Percentiles rank a stretch among this genome's conserved stretches.
Conservation (phyloP, 495 filamentous ascomycete genomes). For the Aspergillus kassunensis region DNA sequence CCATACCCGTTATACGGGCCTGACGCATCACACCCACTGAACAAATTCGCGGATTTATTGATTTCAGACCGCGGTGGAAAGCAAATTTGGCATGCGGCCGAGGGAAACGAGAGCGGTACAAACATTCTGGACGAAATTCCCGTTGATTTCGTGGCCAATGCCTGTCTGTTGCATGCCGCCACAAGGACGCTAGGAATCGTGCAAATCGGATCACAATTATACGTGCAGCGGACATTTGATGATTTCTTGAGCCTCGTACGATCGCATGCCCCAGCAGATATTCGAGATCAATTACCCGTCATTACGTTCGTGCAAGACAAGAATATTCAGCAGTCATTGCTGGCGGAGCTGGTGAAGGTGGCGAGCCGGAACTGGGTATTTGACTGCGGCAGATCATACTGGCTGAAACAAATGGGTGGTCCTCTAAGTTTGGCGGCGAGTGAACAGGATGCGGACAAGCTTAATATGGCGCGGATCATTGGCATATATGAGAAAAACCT, state of each 20-base stretch:
- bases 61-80: conserved; percentile 25
- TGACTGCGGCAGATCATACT: conserved; percentile 36
- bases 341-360: conserved; percentile 34
- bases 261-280: conserved; percentile 19
- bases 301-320: conserved; percentile 30
- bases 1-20: conserved; percentile 37
- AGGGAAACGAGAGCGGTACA: conserved; percentile 27
- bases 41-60: conserved; percentile 31
- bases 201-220: conserved; percentile 31
- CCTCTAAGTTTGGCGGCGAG: conserved; percentile 28
- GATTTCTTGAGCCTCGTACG: conserved; percentile 21
- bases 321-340: conserved; percentile 25
- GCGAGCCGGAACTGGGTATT: conserved; percentile 36
- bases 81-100: conserved; percentile 32
- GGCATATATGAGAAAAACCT: conserved; percentile 16
- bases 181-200: conserved; percentile 33
- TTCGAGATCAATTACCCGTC: conserved; percentile 21
- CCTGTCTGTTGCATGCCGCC: conserved; percentile 34
- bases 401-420: conserved; percentile 31
- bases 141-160: conserved; percentile 40
- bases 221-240: conserved; percentile 29
- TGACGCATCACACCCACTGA: conserved; percentile 31
- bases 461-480: conserved; percentile 22
- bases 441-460: conserved; percentile 24
- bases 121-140: conserved; percentile 40